Evolutionary conservation across 2,329 filamentous ascomycete genomes (phyloP), one percentile per base, ranked within the genome.

Genomic region (Daldinia sp.): DNA sequence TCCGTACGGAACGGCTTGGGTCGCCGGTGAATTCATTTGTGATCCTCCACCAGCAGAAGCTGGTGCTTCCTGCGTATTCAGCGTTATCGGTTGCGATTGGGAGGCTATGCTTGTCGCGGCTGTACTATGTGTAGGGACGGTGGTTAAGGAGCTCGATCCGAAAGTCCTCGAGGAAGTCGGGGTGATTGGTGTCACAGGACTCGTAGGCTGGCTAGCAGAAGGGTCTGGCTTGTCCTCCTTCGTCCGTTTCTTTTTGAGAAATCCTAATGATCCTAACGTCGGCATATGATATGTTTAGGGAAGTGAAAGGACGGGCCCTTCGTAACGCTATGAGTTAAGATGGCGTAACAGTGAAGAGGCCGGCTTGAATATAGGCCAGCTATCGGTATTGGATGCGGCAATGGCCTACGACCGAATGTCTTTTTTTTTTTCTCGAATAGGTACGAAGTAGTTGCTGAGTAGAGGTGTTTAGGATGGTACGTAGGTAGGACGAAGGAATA

Each of bases 191-290:
- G 87, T 88, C 72, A 87, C 81, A 63, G 87, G 85, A 73, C 87
- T 89, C 69, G 83, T 84, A 70, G 87, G 84, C 77, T 90, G 85
- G 75, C 85, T 90, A 70, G 84, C 83, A 74, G 88, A 83, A 74
- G 88, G 85, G 77, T 92, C 88, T 77, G 87, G 84, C 76, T 89
- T 87, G 76, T 88, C 91, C 83, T 97, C 93, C 87, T 93, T 96
- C 82, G 93, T 96, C 87, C 93, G 90, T 87, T 96, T 97, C 87
- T 97, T 98, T 87, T 97, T 97, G 77, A 98, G 88, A 77, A 97
- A 93, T 80, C 93, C 93, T 84, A 97, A 87, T 79, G 87, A 93
- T 80, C 93, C 93, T 84, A 97, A 87, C 79, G 87, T 92, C 89
- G 94, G 95, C 95, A 99, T 98, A 75, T 74, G 77, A 72, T 71